Conservation (phyloP, 2,329 filamentous ascomycete genomes). For the Boeremia exigua region DNA sequence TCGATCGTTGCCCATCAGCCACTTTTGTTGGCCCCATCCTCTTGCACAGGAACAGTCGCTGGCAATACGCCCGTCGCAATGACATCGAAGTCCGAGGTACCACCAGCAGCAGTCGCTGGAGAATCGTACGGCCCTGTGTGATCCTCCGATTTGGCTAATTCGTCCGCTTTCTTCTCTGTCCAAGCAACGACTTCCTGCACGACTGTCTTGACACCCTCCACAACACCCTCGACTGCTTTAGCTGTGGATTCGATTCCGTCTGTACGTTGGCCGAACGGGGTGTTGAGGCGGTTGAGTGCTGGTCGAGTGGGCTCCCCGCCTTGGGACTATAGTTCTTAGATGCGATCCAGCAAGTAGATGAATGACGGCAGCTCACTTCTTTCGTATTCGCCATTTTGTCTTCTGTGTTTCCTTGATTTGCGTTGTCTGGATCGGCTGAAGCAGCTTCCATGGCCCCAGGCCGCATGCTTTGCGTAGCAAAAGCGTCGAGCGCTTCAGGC, state of each 20-base stretch:
- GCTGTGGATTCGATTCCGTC: constrained; percentile 22
- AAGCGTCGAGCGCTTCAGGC: constrained; percentile 24
- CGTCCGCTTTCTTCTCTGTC: constrained; percentile 36
- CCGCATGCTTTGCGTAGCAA: constrained; percentile 26
- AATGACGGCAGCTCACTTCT: neutral
- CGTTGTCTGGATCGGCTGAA: neutral
- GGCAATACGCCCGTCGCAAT: constrained; percentile 41
- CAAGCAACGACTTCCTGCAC: constrained; percentile 32
- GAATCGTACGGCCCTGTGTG: constrained; percentile 41
- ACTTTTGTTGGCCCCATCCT: constrained; percentile 11
- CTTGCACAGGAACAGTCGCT: constrained; percentile 23
- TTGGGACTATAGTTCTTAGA: neutral
- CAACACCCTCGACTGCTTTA: constrained; percentile 25
- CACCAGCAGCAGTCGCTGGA: constrained; percentile 37
- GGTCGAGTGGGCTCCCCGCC: neutral
- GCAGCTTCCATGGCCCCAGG: constrained; percentile 26
- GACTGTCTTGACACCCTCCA: constrained; percentile 25
- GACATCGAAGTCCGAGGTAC: constrained; percentile 38
- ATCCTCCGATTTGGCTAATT: constrained; percentile 28
- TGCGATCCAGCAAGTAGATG: neutral
- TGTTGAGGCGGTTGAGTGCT: constrained; percentile 1
- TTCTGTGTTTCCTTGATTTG: neutral
- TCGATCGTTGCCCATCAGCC: neutral
- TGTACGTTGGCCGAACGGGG: constrained; percentile 12
- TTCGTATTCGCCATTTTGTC: neutral